Conservation (phyloP, 2,329 filamentous ascomycete species). For the Diatrype stigma region DNA sequence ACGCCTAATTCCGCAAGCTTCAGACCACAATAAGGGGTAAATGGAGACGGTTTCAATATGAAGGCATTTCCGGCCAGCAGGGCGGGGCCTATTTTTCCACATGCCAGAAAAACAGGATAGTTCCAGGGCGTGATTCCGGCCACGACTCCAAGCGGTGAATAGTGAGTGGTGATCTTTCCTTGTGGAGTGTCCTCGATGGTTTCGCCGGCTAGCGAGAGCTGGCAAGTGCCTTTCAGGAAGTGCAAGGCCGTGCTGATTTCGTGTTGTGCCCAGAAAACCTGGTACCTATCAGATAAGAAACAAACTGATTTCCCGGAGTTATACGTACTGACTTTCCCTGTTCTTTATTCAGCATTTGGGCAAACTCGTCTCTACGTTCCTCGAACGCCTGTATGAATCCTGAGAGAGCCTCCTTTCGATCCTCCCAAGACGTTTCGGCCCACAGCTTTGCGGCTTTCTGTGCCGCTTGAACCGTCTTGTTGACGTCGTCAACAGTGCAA, state of each 20-base stretch:
- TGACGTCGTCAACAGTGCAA: constrained; percentile 42
- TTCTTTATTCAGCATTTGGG: constrained; percentile 10
- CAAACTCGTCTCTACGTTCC: constrained; percentile 7
- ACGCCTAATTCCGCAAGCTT: constrained; percentile 43
- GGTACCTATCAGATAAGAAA: background rate
- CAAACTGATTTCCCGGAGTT: background rate
- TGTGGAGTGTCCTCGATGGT: too few species aligned
- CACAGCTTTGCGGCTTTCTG: constrained; percentile 44
- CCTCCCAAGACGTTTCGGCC: constrained; percentile 30
- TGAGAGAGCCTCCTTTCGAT: constrained; percentile 23
- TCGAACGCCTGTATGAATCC: constrained; percentile 17
- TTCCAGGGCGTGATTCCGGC: constrained; percentile 56
- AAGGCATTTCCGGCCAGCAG: constrained; percentile 45
- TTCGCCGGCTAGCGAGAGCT: too few species aligned
- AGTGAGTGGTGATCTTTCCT: too few species aligned
- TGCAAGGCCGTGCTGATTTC: background rate
- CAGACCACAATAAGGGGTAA: constrained; percentile 43
- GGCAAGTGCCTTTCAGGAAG: too few species aligned
- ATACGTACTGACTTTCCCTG: constrained; percentile 13
- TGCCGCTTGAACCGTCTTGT: constrained; percentile 45
- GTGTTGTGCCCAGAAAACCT: background rate
- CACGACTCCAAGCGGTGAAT: constrained; percentile 40
- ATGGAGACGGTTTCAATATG: constrained; percentile 51
- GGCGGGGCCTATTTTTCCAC: constrained; percentile 43
- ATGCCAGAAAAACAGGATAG: constrained; percentile 38